Conservation (phyloP, 2,329 filamentous ascomycete genomes). For the Fusarium tjaetaba region DNA sequence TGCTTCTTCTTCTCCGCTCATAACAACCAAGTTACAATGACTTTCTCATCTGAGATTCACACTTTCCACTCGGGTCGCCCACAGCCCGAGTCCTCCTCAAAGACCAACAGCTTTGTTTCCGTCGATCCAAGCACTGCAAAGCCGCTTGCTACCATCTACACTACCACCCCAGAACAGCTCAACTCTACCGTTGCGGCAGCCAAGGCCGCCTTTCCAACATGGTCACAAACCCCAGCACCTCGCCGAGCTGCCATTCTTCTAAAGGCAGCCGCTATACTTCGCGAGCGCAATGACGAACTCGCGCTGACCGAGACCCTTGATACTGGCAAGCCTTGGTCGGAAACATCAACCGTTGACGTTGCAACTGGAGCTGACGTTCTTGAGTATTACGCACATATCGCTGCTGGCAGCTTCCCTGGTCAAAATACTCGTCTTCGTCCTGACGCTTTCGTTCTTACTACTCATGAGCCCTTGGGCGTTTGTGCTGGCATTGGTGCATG, state of each 20-base stretch:
- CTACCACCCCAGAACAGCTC: constrained; percentile 73
- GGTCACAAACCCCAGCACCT: constrained; percentile 80
- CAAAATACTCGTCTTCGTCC: constrained; percentile 79
- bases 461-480: constrained; percentile 83
- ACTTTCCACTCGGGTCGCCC: constrained; percentile 80
- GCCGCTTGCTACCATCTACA: constrained; percentile 76
- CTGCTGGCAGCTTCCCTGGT: constrained; percentile 82
- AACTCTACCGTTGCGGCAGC: constrained; percentile 78
- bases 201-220: constrained; percentile 74
- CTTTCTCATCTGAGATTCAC: constrained; percentile 56
- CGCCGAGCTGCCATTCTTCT: constrained; percentile 82
- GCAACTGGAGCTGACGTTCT: constrained; percentile 85
- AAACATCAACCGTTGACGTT: constrained; percentile 86
- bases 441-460: constrained; percentile 84
- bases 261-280: constrained; percentile 77
- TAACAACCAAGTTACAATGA: constrained; percentile 42
- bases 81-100: constrained; percentile 66
- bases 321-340: constrained; percentile 86
- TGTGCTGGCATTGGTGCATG: constrained; percentile 89
- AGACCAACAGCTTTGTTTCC: constrained; percentile 72
- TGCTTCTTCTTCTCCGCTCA: background rate
- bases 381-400: constrained; percentile 85
- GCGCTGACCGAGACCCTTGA: constrained; percentile 84
- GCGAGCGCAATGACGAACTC: constrained; percentile 80
- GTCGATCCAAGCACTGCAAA: constrained; percentile 78